Evolutionary conservation across 352 stramenopile genomes (phyloP).

Genomic region (Discostella stelligera): DNA sequence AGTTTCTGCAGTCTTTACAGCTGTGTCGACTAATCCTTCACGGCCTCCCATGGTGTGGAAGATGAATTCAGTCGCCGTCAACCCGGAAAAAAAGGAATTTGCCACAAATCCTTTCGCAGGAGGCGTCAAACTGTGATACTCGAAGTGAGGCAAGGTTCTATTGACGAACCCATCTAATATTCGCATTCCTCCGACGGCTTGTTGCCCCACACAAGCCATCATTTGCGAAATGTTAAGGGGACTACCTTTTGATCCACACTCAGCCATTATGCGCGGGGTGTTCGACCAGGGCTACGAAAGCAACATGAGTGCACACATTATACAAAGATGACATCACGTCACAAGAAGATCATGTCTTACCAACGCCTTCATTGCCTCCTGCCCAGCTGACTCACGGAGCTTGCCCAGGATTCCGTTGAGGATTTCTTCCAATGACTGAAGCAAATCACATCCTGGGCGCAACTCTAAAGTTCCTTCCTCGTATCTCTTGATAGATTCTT

Average conservation of each 20-base stretch:
- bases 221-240: slow-evolving; percentile 99
- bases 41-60: slow-evolving; percentile 99
- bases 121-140: slow-evolving; percentile 88
- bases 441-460: slow-evolving; percentile 94
- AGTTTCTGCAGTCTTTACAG: slow-evolving; percentile 99
- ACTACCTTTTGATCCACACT: slow-evolving; percentile 98
- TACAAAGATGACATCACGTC: not conserved
- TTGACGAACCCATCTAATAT: slow-evolving; percentile 99
- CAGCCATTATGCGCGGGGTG: slow-evolving; percentile 95
- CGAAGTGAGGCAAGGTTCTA: slow-evolving; percentile 95
- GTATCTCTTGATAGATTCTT: slow-evolving; percentile 92
- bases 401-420: slow-evolving; percentile 97
- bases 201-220: slow-evolving; percentile 98
- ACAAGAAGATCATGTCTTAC: slow-evolving; percentile 19
- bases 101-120: slow-evolving; percentile 98
- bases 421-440: slow-evolving; percentile 98
- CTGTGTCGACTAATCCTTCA: slow-evolving; percentile 99
- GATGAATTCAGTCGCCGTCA: slow-evolving; percentile 99
- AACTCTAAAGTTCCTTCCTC: slow-evolving; percentile 90
- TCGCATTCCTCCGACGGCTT: slow-evolving; percentile 96
- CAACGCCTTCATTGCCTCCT: slow-evolving; percentile 94
- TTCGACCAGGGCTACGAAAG: slow-evolving; percentile 90
- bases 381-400: slow-evolving; percentile 94
- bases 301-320: not conserved
- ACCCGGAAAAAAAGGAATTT: slow-evolving; percentile 98